Percentiles rank a stretch among this genome's conserved stretches.
Evolutionary conservation across 2,329 filamentous ascomycete species (phyloP).

Genomic region (Bipolaris oryzae): DNA sequence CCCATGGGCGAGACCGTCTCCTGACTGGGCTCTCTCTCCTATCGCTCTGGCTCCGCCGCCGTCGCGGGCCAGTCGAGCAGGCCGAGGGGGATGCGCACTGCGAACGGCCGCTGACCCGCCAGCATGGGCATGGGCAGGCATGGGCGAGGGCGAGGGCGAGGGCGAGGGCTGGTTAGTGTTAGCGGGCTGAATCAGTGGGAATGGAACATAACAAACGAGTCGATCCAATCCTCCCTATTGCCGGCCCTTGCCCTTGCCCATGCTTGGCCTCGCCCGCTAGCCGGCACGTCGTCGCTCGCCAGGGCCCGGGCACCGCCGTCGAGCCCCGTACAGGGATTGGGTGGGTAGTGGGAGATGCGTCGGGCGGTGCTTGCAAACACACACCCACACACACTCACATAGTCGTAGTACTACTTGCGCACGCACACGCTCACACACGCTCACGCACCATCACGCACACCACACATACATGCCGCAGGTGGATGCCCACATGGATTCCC

Average conservation of each 20-base stretch:
- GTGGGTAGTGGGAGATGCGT: conserved; percentile 2
- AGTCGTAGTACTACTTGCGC: too few species aligned
- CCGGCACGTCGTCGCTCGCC: conserved; percentile 20
- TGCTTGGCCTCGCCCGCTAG: not conserved
- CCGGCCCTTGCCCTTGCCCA: not conserved
- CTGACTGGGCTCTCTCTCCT: not conserved
- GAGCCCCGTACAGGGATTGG: conserved; percentile 24
- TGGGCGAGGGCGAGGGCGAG: too few species aligned
- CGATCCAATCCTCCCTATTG: conserved; percentile 30
- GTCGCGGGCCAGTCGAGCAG: conserved; percentile 11
- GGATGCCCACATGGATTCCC: conserved; percentile 18
- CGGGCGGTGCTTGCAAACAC: not conserved
- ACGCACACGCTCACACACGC: not conserved
- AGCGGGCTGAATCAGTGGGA: too few species aligned
- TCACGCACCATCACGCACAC: not conserved
- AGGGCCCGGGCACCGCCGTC: conserved; percentile 22
- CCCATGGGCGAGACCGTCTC: not conserved
- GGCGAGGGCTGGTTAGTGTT: too few species aligned
- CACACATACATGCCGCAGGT: not conserved
- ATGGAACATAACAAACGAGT: not conserved
- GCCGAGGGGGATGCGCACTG: conserved; percentile 19
- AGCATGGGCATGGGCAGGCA: conserved; percentile 9
- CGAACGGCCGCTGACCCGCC: conserved; percentile 28
- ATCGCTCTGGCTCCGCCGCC: not conserved
- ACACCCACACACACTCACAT: too few species aligned